These are phyloP conservation scores for Peronosclerospora sorghi DNA, from an alignment of 352 stramenopile genomes.

Conservation along the genomic window DNA sequence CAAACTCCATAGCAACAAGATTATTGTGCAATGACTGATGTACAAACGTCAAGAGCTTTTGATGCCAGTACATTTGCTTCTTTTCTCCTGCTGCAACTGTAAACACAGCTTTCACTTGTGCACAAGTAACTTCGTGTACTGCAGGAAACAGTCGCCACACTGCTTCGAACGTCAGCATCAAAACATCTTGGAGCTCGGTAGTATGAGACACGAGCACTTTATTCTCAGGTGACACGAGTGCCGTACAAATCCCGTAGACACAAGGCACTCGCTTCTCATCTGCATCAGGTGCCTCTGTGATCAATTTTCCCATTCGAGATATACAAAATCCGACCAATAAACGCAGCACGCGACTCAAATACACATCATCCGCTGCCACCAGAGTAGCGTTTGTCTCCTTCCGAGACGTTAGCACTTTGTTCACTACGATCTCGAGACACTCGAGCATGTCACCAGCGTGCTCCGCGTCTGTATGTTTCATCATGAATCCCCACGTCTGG, in stretches of 20 bases:
- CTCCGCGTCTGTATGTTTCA: slow-evolving; percentile 58
- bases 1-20: slow-evolving; percentile 39
- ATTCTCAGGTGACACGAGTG: slow-evolving; percentile 26
- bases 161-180: slow-evolving; percentile 44
- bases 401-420: slow-evolving; percentile 32
- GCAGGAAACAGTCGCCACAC: slow-evolving; percentile 60
- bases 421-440: slow-evolving; percentile 44
- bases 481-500: slow-evolving; percentile 59
- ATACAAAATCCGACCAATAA: slow-evolving; percentile 47
- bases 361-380: slow-evolving; percentile 41
- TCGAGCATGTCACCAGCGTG: slow-evolving; percentile 59
- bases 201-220: slow-evolving; percentile 33
- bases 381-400: slow-evolving; percentile 7
- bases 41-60: slow-evolving; percentile 42
- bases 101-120: slow-evolving; percentile 44
- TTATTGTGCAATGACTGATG: slow-evolving; percentile 36
- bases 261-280: slow-evolving; percentile 23
- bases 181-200: slow-evolving; percentile 26
- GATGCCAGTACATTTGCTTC: slow-evolving; percentile 32
- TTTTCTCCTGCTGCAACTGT: slow-evolving; percentile 8
- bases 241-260: slow-evolving; percentile 35
- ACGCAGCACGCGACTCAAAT: slow-evolving; percentile 52
- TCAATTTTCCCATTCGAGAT: slow-evolving; percentile 41
- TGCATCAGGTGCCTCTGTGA: slow-evolving; percentile 25
- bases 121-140: slow-evolving; percentile 18